Evolutionary conservation across 768 basidiomycete species (phyloP).

Genomic region (Lentinula detonsa): DNA sequence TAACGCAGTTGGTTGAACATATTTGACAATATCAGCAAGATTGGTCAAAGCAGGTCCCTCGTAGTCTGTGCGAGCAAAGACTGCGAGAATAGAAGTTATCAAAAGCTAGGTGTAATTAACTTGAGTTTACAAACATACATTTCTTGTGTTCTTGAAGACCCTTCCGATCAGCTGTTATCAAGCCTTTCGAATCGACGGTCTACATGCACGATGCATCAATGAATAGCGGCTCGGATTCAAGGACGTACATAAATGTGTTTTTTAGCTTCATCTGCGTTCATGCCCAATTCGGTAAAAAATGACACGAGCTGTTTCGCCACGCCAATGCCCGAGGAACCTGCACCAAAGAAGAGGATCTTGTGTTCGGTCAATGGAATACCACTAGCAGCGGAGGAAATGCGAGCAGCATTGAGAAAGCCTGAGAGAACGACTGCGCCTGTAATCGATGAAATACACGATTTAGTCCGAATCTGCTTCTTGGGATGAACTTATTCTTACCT

Average conservation of each 20-base stretch:
- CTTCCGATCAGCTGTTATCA: conserved; percentile 65
- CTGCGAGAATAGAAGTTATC: conserved; percentile 32
- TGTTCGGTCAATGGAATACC: conserved; percentile 60
- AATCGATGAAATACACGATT: not conserved
- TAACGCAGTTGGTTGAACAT: conserved; percentile 73
- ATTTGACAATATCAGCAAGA: conserved; percentile 59
- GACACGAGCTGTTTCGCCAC: conserved; percentile 85
- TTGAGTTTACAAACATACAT: conserved; percentile 29
- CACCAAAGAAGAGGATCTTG: conserved; percentile 88
- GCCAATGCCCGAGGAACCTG: conserved; percentile 88
- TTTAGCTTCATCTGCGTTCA: conserved; percentile 62
- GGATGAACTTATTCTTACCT: conserved; percentile 19
- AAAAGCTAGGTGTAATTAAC: not conserved
- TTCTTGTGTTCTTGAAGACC: conserved; percentile 71
- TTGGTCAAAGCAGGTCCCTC: conserved; percentile 52
- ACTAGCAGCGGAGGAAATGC: conserved; percentile 40
- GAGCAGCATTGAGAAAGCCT: conserved; percentile 71
- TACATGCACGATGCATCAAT: conserved; percentile 16
- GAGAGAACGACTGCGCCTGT: conserved; percentile 66
- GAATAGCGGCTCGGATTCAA: conserved; percentile 6
- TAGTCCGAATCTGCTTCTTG: not conserved
- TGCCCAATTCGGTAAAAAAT: conserved; percentile 75
- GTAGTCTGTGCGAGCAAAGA: conserved; percentile 70
- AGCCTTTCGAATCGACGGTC: conserved; percentile 77
- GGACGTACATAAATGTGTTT: conserved; percentile 57